Evolutionary conservation across 108 stramenopile genomes (phyloP), one percentile per base, ranked within the genome.

Genomic region (Phaeodactylum tricornutum): DNA sequence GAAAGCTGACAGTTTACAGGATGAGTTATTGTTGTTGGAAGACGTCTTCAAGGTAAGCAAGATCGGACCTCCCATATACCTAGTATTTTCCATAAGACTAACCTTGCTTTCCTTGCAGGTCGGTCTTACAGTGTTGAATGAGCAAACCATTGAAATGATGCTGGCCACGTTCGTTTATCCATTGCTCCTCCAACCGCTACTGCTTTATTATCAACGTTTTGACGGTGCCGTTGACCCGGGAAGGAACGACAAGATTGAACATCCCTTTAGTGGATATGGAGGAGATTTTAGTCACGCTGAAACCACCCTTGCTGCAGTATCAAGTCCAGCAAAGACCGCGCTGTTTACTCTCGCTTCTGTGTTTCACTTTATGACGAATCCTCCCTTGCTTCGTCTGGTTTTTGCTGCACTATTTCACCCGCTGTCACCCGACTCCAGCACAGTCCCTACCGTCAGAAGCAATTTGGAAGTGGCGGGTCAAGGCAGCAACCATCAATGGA

Each of bases 61-160:
- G n/a, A 15, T 33, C 9, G 14, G 47, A 17, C 12, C 9, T 27
- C 29, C 12, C 33, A 11, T 34, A 11, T 12, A 12, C 33, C 33
- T 8, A 12, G 33, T 34, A 34, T 11, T 34, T 12, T 34, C n/a
- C n/a, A n/a, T n/a, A n/a, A n/a, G n/a, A n/a, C 33, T 34, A 8
- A 8, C 12, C 33, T 32, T 6, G 12, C 29, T 33, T 34, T n/a
- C n/a, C n/a, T n/a, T n/a, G n/a, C 47, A 54, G 34, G 84, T 86
- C 2, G 88, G 88, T 2, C 55, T 91, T 4, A 79, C 80, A 27
- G 68, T 79, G n/a, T 53, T 91, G 31, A 91, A 86, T 48, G 88
- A 91, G 50, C 88, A 91, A 56, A 51, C 66, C 7, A 86, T 91
- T 54, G 88, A 91, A 52, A 84, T 91, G 81, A 74, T 91, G 84